phyloP scores from a whole-genome alignment of 192 early-diverging fungal species.

The Oehlia diaphana region DNA sequence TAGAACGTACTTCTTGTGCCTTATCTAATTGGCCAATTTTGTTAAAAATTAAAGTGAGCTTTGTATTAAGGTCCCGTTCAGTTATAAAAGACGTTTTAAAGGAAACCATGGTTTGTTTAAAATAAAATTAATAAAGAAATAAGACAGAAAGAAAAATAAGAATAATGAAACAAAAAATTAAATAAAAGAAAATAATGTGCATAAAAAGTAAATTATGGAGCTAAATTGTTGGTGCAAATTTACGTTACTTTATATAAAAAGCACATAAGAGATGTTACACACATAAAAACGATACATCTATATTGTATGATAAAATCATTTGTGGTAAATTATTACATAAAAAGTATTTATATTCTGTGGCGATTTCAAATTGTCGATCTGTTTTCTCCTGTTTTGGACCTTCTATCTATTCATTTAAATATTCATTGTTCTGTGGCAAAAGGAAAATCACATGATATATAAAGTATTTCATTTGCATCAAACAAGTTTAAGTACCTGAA shows the following conservation, averaged over 20 bases:
- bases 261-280: not conserved
- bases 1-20: constrained; percentile 58
- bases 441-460: not conserved
- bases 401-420: not conserved
- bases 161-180: no score
- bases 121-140: not conserved
- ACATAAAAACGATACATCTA: not conserved
- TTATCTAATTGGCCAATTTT: constrained; percentile 69
- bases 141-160: not conserved
- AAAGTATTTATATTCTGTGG: not conserved
- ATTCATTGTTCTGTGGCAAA: not conserved
- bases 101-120: not conserved
- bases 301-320: not conserved
- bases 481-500: not conserved
- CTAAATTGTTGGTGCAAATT: not conserved
- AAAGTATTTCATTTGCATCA: not conserved
- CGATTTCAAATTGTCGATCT: not conserved
- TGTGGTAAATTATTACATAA: no score
- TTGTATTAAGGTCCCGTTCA: constrained; percentile 62
- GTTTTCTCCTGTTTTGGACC: not conserved
- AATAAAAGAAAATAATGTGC: no score
- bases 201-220: not conserved
- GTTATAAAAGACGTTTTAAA: constrained; percentile 16
- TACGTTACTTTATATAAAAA: not conserved
- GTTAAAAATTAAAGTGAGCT: constrained; percentile 69